Conservation (phyloP, 2,329 filamentous ascomycete genomes). For the Scedosporium aurantiacum region DNA sequence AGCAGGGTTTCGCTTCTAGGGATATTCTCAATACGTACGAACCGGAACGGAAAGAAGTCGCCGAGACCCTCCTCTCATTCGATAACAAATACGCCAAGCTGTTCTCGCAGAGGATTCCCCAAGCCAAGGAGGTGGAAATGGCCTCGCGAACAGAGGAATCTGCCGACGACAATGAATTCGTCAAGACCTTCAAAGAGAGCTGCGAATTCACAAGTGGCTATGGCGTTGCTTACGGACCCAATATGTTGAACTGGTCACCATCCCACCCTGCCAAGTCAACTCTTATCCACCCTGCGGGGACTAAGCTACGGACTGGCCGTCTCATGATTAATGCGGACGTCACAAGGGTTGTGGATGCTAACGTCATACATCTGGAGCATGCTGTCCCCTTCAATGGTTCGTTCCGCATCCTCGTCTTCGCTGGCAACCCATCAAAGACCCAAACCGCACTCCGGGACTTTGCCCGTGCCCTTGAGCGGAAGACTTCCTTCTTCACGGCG, state of each 20-base stretch:
- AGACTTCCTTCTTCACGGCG: conserved; percentile 59
- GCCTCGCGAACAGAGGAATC: conserved; percentile 34
- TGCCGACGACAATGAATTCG: conserved; percentile 62
- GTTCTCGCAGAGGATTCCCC: conserved; percentile 69
- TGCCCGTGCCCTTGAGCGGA: conserved; percentile 49
- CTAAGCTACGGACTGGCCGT: conserved; percentile 60
- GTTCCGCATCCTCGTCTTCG: conserved; percentile 79
- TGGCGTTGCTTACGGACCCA: conserved; percentile 75
- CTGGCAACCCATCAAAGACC: conserved; percentile 52
- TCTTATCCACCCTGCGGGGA: conserved; percentile 55
- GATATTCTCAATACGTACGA: conserved; percentile 77
- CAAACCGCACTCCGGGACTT: conserved; percentile 59
- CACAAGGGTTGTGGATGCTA: conserved; percentile 78
- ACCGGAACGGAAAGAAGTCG: conserved; percentile 71
- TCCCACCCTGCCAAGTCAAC: conserved; percentile 60
- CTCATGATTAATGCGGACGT: conserved; percentile 71
- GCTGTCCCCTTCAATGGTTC: conserved; percentile 81
- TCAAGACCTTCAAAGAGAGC: conserved; percentile 79
- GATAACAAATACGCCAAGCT: conserved; percentile 83
- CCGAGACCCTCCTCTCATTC: conserved; percentile 74
- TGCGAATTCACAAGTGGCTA: conserved; percentile 92
- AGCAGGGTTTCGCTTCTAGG: conserved; percentile 67
- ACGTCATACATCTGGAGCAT: conserved; percentile 82
- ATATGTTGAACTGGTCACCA: conserved; percentile 72
- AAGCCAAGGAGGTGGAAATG: conserved; percentile 59